Evolutionary conservation across 257 asterid species (phyloP), one percentile per base, ranked within the genome.

Genomic region (Misopates orontium): DNA sequence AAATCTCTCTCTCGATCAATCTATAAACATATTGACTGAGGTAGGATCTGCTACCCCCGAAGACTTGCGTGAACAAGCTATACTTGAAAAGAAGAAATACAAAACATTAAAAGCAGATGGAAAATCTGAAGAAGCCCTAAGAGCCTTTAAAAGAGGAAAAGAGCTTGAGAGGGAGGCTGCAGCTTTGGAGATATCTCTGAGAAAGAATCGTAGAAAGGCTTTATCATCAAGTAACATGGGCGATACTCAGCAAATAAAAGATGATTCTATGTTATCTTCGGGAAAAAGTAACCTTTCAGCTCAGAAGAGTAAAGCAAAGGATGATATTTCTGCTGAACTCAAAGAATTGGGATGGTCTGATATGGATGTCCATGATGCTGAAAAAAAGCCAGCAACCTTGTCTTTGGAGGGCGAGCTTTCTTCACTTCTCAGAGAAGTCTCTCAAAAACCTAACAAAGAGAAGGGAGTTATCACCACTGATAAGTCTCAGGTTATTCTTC

Each of bases 271-370:
- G 8, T 36, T 74, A 48, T 56, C 83, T 53, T 36, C 69, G 40
- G 74, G 66, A 54, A 86, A 74, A 71, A 75, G 39, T 59, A 87
- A 69, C 76, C 68, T 69, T 51, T 51, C 76, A 4, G 21, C 75
- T 12, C 78, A 73, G 50, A 85, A 76, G 80, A 78, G 64, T 73
- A 76, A 77, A 74, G 90, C 70, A 66, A 82, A 82, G 57, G 89
- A 88, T 62, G 96, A 94, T 77, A 77, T 94, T 75, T 83, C 92
- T 47, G 62, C 90, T 59, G 97, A 88, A 56, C 95, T 94, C 57
- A 90, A 80, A 84, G 96, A 86, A 67, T 70, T 94, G 76, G 99
- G 99, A 62, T 94, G 99, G 97, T 88, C 96, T 12, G 99, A 90
- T 73, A 44, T 71, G 71, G 97, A 94, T 75, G 80, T 94, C 61